Evolutionary conservation across 345 rosid genomes (phyloP), one percentile per base, ranked within the genome.

Genomic region (Trapa incisa): DNA sequence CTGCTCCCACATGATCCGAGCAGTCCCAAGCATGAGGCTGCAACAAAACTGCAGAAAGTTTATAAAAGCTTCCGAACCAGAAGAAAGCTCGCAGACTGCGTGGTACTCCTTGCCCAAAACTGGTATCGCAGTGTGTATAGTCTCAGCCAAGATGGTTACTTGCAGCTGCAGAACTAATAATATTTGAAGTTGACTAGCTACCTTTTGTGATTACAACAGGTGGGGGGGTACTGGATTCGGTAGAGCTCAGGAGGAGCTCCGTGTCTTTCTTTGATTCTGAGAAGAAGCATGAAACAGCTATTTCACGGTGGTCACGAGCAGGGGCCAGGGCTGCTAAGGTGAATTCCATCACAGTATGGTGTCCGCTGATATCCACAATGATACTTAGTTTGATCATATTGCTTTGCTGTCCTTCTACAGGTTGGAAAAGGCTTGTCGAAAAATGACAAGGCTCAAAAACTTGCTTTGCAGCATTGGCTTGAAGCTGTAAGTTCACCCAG

Each of bases 231-330:
- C 75, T 91, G 74, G 97, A 94, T 77, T 91, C 84, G 62, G 96
- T 88, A 45, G 97, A 87, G 71, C 82, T 94, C 48, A 94, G 85
- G 79, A 80, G 83, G 65, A 94, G 95, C 78, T 94, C 97, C 3
- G 74, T 94, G 66, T 91, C 97, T 14, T 94, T 87, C 80, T 91
- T 91, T 37, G 99, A 85, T 60, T 82, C 85, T 15, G 91, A 89
- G 81, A 94, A 94, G 73, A 94, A 94, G 73, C 95, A 89, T 5
- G 97, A 94, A 81, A 86, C 91, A n/a, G 97, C 99, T 67, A 86
- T 87, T 68, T 91, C 95, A 0, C 89, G 96, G 57, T 94, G 99
- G 99, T 87, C 93, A 32, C 87, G 99, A 80, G 99, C 97, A 1
- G 87, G 96, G 78, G 89, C 83, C 47, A 77, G 91, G 79, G 99